Conservation (phyloP, 163 green algal species). For the Scenedesmus sp. region DNA sequence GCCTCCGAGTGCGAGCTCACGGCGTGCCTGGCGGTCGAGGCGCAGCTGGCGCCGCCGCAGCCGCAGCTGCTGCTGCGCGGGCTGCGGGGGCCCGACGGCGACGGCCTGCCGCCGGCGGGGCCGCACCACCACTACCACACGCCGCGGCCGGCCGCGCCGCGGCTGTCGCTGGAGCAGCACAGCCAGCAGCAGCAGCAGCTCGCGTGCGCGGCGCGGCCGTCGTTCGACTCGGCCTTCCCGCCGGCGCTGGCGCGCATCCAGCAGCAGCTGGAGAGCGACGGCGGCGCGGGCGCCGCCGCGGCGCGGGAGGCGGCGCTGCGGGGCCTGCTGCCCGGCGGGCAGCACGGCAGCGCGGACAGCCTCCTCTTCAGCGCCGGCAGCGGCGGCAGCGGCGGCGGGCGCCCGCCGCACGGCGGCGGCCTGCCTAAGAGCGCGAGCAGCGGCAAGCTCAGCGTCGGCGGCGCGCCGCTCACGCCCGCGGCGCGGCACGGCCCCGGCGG, state of each 20-base stretch:
- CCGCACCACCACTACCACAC: not conserved
- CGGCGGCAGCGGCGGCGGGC: conserved; percentile 5
- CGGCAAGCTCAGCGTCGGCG: not conserved
- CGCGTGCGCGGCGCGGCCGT: not conserved
- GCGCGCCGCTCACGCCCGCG: not conserved
- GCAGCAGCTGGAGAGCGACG: not conserved
- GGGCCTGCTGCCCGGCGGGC: not conserved
- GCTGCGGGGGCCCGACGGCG: too few species aligned
- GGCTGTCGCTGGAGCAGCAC: conserved; percentile 8
- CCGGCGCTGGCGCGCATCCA: not conserved
- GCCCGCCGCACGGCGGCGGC: not conserved
- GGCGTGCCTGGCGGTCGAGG: too few species aligned
- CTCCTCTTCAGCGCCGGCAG: not conserved
- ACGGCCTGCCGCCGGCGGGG: not conserved
- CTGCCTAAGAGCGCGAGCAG: conserved; percentile 13
- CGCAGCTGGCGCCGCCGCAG: too few species aligned
- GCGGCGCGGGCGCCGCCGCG: not conserved
- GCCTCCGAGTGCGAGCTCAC: too few species aligned
- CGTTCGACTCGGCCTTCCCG: conserved; percentile 8
- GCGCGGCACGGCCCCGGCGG: conserved; percentile 2
- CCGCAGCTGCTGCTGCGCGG: too few species aligned
- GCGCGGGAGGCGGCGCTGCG: not conserved
- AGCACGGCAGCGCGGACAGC: conserved; percentile 14
- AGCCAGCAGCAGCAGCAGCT: not conserved
- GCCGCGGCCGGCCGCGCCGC: conserved; percentile 4